Evolutionary conservation across 495 filamentous ascomycete genomes (phyloP).

Genomic region (Choiromyces venosus): DNA sequence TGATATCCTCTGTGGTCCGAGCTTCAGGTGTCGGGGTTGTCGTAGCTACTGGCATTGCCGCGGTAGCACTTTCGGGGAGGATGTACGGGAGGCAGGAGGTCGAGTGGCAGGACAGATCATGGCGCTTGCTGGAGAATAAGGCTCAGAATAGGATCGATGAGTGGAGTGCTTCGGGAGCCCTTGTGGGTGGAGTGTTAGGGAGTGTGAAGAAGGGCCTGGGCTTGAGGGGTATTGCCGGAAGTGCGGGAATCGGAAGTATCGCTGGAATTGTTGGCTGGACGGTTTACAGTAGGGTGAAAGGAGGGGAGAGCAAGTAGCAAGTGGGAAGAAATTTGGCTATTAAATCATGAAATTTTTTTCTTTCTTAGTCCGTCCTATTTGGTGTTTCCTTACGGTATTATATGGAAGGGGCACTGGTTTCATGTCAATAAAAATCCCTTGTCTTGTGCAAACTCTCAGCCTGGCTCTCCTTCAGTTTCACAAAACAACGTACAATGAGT

Average conservation of each 20-base stretch:
- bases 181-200: constrained; percentile 40
- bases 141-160: constrained; percentile 53
- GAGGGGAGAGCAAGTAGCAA: not conserved
- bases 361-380: not conserved
- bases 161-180: constrained; percentile 47
- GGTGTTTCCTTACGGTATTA: not conserved
- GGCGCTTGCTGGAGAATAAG: constrained; percentile 53
- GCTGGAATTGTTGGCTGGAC: constrained; percentile 40
- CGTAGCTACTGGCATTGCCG: constrained; percentile 16
- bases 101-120: constrained; percentile 60
- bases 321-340: not conserved
- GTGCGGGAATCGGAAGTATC: constrained; percentile 47
- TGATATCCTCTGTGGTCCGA: constrained; percentile 3
- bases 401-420: not conserved
- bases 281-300: not conserved
- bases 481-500: not conserved
- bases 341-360: not conserved
- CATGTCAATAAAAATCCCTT: not conserved
- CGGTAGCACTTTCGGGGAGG: constrained; percentile 43
- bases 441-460: not conserved
- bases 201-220: constrained; percentile 26
- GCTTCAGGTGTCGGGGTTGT: constrained; percentile 13
- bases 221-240: constrained; percentile 42
- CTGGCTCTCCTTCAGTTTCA: not conserved
- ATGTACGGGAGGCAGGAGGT: constrained; percentile 56